These are phyloP conservation scores for Rhodotorula sp. DNA, from an alignment of 1,284 basidiomycete species.

Conservation along the genomic window DNA sequence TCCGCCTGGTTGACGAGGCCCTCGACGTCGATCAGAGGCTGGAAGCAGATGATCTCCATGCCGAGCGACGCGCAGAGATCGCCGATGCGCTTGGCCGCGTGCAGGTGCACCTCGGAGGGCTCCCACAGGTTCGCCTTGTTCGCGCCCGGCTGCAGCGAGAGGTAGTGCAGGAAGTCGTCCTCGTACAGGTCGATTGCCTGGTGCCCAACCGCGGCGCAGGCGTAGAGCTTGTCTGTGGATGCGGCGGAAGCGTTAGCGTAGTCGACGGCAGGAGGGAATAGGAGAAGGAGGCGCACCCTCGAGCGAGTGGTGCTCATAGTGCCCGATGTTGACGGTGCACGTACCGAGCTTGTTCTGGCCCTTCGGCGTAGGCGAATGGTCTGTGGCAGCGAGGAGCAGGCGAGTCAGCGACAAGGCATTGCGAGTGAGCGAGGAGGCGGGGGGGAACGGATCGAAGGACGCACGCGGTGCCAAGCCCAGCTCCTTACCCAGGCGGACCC, in stretches of 20 bases:
- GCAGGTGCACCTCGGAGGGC: slow-evolving; percentile 13
- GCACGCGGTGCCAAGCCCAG: slow-evolving; percentile 8
- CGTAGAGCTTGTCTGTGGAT: slow-evolving; percentile 18
- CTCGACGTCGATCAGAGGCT: slow-evolving; percentile 30
- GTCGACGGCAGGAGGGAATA: background rate
- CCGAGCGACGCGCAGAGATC: slow-evolving; percentile 15
- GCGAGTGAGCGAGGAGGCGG: no score
- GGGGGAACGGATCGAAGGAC: background rate
- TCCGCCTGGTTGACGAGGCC: slow-evolving; percentile 12
- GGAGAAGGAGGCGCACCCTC: slow-evolving; percentile 4
- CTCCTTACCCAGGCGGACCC: slow-evolving; percentile 10
- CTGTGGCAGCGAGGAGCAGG: no score
- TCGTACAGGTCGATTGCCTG: slow-evolving; percentile 27
- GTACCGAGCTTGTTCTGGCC: slow-evolving; percentile 23
- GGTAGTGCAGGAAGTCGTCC: slow-evolving; percentile 26
- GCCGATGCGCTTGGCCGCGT: slow-evolving; percentile 16
- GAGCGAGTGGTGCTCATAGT: slow-evolving; percentile 10
- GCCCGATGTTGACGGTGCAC: slow-evolving; percentile 18
- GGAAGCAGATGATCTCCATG: slow-evolving; percentile 27
- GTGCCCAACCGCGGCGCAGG: slow-evolving; percentile 11
- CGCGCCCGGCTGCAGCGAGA: slow-evolving; percentile 15
- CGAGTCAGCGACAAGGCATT: no score
- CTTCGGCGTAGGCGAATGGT: slow-evolving; percentile 1
- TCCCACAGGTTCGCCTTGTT: slow-evolving; percentile 21
- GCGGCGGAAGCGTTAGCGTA: background rate